A percentile compares a stretch with the other conserved stretches of the same genome.
Conservation (phyloP, 2,329 filamentous ascomycete genomes). For the Fusarium sp. region DNA sequence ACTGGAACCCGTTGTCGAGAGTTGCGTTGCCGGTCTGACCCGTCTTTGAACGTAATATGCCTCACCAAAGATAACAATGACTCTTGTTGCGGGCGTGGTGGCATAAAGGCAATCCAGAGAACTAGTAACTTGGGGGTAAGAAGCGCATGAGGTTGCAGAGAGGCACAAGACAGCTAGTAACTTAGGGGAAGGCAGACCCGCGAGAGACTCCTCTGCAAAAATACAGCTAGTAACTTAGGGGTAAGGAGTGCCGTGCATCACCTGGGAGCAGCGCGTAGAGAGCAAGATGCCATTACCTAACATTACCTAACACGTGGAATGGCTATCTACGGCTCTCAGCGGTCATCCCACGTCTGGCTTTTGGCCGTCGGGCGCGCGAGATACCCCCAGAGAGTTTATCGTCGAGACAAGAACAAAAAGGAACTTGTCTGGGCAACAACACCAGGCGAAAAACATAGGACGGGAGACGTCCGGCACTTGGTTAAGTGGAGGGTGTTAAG, state of each 20-base stretch:
- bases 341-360: slow-evolving; percentile 39
- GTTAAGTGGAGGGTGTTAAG: slow-evolving; percentile 17
- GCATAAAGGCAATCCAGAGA: slow-evolving; percentile 10
- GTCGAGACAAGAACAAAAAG: not conserved
- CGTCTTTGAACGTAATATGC: too few relatives aligned
- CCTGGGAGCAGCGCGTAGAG: slow-evolving; percentile 10
- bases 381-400: not conserved
- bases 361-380: slow-evolving; percentile 27
- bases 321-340: slow-evolving; percentile 38
- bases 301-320: slow-evolving; percentile 43
- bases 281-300: slow-evolving; percentile 38
- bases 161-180: slow-evolving; percentile 32
- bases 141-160: slow-evolving; percentile 29
- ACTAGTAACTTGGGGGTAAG: slow-evolving; percentile 40
- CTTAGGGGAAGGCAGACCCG: slow-evolving; percentile 41
- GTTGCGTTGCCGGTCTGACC: not conserved
- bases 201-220: slow-evolving; percentile 36
- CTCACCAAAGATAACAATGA: slow-evolving; percentile 13
- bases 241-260: slow-evolving; percentile 37
- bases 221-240: slow-evolving; percentile 42
- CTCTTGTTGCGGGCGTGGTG: slow-evolving; percentile 34
- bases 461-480: slow-evolving; percentile 35
- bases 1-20: slow-evolving; percentile 7
- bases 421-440: slow-evolving; percentile 20
- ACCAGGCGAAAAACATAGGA: slow-evolving; percentile 44